Evolutionary conservation across 495 filamentous ascomycete species (phyloP).

Genomic region (Penicillium coprophilum): DNA sequence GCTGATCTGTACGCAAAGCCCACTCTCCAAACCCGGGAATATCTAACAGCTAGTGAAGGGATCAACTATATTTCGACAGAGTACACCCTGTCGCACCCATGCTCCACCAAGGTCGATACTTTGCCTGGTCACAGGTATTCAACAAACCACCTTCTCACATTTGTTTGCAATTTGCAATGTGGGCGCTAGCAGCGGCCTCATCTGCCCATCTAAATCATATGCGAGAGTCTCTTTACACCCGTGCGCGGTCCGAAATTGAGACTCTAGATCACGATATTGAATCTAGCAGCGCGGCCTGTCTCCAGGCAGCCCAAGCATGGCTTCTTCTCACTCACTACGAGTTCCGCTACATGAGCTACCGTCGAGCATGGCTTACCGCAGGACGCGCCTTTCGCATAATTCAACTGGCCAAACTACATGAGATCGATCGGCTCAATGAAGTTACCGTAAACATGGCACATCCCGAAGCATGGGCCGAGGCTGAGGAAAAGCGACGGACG

Average conservation of each 20-base stretch:
- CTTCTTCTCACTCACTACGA: constrained; percentile 55
- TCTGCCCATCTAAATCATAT: constrained; percentile 53
- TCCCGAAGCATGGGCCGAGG: constrained; percentile 27
- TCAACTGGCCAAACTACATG: constrained; percentile 50
- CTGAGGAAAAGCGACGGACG: constrained; percentile 51
- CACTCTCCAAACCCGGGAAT: not conserved
- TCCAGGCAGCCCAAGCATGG: constrained; percentile 55
- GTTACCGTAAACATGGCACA: constrained; percentile 9
- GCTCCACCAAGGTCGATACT: constrained; percentile 48
- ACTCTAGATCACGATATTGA: constrained; percentile 15
- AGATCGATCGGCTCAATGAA: constrained; percentile 39
- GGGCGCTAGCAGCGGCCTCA: constrained; percentile 51
- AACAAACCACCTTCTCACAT: constrained; percentile 32
- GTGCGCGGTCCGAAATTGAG: constrained; percentile 48
- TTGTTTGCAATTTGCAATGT: constrained; percentile 57
- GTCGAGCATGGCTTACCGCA: constrained; percentile 53
- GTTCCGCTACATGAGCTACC: constrained; percentile 45
- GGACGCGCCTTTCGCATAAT: constrained; percentile 55
- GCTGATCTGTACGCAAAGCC: constrained; percentile 1
- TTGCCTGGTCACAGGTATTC: constrained; percentile 33
- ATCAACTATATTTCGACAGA: constrained; percentile 60
- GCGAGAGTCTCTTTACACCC: constrained; percentile 46
- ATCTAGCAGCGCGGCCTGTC: not conserved
- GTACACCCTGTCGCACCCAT: constrained; percentile 56
- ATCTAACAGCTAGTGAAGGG: constrained; percentile 38